These are phyloP conservation scores for Gonapodya prolifera DNA, from an alignment of 192 early-diverging fungal genomes.

Conservation along the genomic window DNA sequence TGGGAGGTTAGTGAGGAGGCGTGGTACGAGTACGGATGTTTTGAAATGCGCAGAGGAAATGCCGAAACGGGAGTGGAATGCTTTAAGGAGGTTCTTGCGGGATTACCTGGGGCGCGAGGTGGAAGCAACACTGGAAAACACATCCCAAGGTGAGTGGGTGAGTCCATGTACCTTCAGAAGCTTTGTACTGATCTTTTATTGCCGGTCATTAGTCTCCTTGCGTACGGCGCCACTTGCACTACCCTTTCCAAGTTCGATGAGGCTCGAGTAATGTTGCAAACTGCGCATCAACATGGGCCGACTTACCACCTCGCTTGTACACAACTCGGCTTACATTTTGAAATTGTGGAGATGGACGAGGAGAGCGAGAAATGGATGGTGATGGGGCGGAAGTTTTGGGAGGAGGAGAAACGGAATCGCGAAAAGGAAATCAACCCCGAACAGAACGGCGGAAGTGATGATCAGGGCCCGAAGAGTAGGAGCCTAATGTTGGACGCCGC, in stretches of 20 bases:
- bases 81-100: constrained; percentile 35
- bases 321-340: constrained; percentile 17
- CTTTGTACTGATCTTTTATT: neutral
- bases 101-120: constrained; percentile 15
- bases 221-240: constrained; percentile 30
- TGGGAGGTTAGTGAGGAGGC: constrained; percentile 40
- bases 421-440: constrained; percentile 28
- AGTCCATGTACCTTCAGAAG: too few relatives aligned
- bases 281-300: constrained; percentile 29
- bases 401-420: constrained; percentile 33
- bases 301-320: constrained; percentile 27
- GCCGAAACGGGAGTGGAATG: constrained; percentile 34
- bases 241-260: constrained; percentile 32
- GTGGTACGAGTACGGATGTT: constrained; percentile 49
- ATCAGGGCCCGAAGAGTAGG: constrained; percentile 8
- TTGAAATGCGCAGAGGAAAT: constrained; percentile 30
- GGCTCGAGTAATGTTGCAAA: constrained; percentile 34
- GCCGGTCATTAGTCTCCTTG: constrained; percentile 22
- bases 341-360: neutral
- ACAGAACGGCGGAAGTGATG: constrained; percentile 20
- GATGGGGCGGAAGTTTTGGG: constrained; percentile 33
- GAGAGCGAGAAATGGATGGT: constrained; percentile 7
- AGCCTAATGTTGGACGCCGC: constrained; percentile 25
- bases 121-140: constrained; percentile 16
- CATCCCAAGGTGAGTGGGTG: constrained; percentile 26